Percentiles rank a stretch among this genome's conserved stretches.
phyloP scores from a whole-genome alignment of 495 filamentous ascomycete genomes.

The Aspergillus indologenus region DNA sequence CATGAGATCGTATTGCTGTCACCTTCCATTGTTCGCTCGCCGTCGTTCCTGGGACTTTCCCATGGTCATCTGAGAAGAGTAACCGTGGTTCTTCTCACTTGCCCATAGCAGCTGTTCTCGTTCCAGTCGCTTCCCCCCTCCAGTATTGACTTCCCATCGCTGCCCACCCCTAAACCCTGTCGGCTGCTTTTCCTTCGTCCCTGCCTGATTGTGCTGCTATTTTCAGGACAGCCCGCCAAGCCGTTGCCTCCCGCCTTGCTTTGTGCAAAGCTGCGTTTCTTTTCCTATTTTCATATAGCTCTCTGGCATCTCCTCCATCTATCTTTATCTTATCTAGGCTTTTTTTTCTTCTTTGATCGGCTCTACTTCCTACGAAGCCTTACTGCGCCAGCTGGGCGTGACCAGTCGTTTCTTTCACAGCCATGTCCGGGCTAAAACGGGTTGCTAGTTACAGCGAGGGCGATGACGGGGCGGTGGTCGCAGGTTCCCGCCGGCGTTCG shows the following conservation, averaged over 20 bases:
- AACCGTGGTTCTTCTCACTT: constrained; percentile 27
- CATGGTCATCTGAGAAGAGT: background rate
- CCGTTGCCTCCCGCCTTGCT: background rate
- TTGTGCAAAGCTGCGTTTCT: background rate
- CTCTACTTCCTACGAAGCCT: background rate
- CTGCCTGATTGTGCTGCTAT: constrained; percentile 5
- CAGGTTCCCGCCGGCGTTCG: background rate
- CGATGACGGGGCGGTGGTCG: constrained; percentile 8
- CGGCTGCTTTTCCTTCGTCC: background rate
- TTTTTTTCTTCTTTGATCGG: background rate
- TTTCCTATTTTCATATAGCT: background rate
- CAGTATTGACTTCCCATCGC: background rate
- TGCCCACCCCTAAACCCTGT: background rate
- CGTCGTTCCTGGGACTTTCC: background rate
- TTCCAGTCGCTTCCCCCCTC: background rate
- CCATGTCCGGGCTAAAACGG: constrained; percentile 21
- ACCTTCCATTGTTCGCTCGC: background rate
- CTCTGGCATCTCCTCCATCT: background rate
- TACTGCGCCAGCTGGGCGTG: background rate
- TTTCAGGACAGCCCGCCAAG: background rate
- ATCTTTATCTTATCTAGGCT: constrained; percentile 2
- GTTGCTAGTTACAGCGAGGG: constrained; percentile 22
- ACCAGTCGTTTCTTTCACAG: constrained; percentile 7
- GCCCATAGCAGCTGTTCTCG: background rate
- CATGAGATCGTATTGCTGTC: background rate